phyloP scores from a whole-genome alignment of 2,329 filamentous ascomycete genomes.

The Nothophoma quercina region DNA sequence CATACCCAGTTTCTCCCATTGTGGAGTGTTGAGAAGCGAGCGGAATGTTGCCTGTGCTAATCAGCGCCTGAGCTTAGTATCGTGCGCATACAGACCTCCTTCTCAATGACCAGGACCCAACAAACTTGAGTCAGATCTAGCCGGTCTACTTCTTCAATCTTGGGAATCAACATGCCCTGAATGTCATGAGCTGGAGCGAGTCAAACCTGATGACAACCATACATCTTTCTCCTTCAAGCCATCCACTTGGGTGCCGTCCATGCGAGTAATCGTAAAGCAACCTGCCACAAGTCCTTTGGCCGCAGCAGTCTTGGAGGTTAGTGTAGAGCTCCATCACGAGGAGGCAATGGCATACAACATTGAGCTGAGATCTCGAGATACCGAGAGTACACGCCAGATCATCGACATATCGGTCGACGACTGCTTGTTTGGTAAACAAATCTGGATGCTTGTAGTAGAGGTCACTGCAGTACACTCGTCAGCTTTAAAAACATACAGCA shows the following conservation, averaged over 20 bases:
- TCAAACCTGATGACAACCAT: neutral
- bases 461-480: slow-evolving; percentile 61
- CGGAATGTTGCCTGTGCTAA: slow-evolving; percentile 73
- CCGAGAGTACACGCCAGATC: slow-evolving; percentile 75
- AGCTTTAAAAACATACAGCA: too few species aligned
- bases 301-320: slow-evolving; percentile 67
- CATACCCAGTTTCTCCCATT: slow-evolving; percentile 60
- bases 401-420: slow-evolving; percentile 77
- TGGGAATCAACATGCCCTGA: slow-evolving; percentile 70
- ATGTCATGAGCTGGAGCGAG: neutral
- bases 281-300: slow-evolving; percentile 76
- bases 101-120: slow-evolving; percentile 80
- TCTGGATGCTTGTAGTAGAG: slow-evolving; percentile 80
- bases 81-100: slow-evolving; percentile 64
- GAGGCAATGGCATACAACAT: slow-evolving; percentile 64
- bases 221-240: slow-evolving; percentile 55
- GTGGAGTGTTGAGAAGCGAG: slow-evolving; percentile 65
- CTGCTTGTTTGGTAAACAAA: slow-evolving; percentile 72
- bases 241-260: slow-evolving; percentile 54
- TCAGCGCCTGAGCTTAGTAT: slow-evolving; percentile 24
- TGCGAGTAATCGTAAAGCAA: slow-evolving; percentile 57
- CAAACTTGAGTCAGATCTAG: slow-evolving; percentile 60
- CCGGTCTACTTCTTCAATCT: slow-evolving; percentile 56
- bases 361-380: slow-evolving; percentile 69
- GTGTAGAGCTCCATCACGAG: slow-evolving; percentile 13